Evolutionary conservation across 805 yeast genomes (phyloP).

Genomic region (Candida nitratophila): DNA sequence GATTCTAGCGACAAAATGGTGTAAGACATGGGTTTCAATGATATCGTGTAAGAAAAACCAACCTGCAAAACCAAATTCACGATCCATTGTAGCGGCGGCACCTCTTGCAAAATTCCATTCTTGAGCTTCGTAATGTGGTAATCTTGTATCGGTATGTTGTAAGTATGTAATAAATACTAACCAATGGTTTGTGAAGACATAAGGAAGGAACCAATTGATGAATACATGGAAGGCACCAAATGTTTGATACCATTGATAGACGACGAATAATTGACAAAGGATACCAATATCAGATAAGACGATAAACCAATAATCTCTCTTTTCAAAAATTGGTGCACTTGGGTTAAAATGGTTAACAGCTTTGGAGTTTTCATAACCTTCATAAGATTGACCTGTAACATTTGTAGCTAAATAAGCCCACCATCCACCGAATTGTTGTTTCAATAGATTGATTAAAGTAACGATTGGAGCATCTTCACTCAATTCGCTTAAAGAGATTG

Average conservation of each 20-base stretch:
- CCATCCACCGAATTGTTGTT: constrained; percentile 81
- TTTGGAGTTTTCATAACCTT: constrained; percentile 18
- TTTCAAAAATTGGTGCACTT: constrained; percentile 64
- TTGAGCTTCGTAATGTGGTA: constrained; percentile 71
- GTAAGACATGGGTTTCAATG: constrained; percentile 85
- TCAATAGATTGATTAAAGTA: constrained; percentile 46
- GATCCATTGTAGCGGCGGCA: constrained; percentile 83
- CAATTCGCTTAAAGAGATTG: constrained; percentile 40
- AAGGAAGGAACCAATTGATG: constrained; percentile 72
- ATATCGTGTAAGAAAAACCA: constrained; percentile 78
- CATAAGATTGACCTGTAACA: constrained; percentile 69
- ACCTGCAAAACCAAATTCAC: constrained; percentile 79
- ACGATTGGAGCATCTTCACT: constrained; percentile 70
- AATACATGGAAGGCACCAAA: constrained; percentile 59
- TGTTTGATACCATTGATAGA: constrained; percentile 52
- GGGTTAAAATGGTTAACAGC: constrained; percentile 63
- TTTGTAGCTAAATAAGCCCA: constrained; percentile 55
- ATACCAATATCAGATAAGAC: constrained; percentile 71
- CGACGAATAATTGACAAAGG: constrained; percentile 39
- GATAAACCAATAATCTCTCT: constrained; percentile 64
- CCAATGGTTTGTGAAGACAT: constrained; percentile 83
- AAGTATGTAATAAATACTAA: constrained; percentile 77
- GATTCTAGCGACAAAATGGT: constrained; percentile 76
- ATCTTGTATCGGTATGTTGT: constrained; percentile 73
- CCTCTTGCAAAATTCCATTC: constrained; percentile 88